These are phyloP conservation scores for Diaporthe ilicicola DNA, from an alignment of 2,329 filamentous ascomycete genomes.

Conservation along the genomic window DNA sequence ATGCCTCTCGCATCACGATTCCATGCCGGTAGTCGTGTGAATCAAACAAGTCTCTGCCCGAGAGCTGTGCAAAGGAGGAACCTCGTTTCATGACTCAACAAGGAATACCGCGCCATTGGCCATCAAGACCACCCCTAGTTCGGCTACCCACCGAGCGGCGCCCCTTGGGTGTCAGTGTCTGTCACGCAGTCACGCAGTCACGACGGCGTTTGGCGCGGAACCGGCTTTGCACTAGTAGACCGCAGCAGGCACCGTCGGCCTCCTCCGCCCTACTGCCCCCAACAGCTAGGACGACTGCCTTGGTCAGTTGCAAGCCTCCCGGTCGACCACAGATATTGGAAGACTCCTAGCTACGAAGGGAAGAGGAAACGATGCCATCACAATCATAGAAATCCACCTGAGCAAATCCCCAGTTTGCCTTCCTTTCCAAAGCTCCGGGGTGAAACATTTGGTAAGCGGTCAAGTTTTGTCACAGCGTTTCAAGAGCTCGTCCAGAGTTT, in stretches of 20 bases:
- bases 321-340: neutral
- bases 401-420: too few species aligned
- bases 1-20: too few species aligned
- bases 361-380: neutral
- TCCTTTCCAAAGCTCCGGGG: too few species aligned
- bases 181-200: too few species aligned
- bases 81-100: slow-evolving; percentile 19
- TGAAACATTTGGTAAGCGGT: slow-evolving; percentile 1
- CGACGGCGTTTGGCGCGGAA: slow-evolving; percentile 1
- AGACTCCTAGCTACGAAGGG: too few species aligned
- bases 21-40: neutral
- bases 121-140: neutral
- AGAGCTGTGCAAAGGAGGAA: neutral
- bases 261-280: slow-evolving; percentile 1
- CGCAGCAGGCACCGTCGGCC: neutral
- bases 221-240: neutral
- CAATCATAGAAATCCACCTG: neutral
- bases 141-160: slow-evolving; percentile 21
- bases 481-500: neutral
- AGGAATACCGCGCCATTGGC: slow-evolving; percentile 19
- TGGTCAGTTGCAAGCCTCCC: neutral
- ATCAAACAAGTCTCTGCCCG: neutral
- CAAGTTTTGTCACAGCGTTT: slow-evolving; percentile 13
- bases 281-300: slow-evolving; percentile 2
- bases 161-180: neutral